Evolutionary conservation across 2,329 filamentous ascomycete species (phyloP), one percentile per base, ranked within the genome.

Genomic region (Rhynchosporium agropyri): DNA sequence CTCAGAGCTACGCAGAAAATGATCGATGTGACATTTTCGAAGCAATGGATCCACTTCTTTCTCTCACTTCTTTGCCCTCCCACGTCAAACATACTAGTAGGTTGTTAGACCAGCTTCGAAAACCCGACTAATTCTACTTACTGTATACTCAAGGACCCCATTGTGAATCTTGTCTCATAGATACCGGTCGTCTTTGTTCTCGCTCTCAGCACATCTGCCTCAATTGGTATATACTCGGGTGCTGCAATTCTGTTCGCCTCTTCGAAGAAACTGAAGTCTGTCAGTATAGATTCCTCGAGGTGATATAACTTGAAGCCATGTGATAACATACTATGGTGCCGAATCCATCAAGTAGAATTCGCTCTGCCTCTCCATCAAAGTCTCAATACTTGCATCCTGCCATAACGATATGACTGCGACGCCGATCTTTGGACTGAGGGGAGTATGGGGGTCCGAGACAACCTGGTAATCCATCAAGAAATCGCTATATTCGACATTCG

Each of bases 1-100:
- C 93, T 98, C 71, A 99, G 80, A 15, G 95, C 95, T 66, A 99
- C 95, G 74, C 95, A 99, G 79, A 99, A 99, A 70, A 99, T 99
- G 77, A 99, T 99, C 3, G 95, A 98, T 49, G 95, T 99, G 72
- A 99, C 95, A 72, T 98, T 98, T 77, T 99, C 95, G 77, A 99
- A 99, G 80, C 95, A 99, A 79, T 99, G 95, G 75, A 99, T 99
- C 95, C 95, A 99, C 80, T 99, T 99, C 82, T 99, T 99, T 67
- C 95, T 86, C 79, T 99, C 95, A 77, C 94, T 98, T 75, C 95
- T 84, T 78, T 99, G 95, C 29, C 95, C 95, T 67, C 95, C 95
- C 4, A 99, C 95, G 76, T 99, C 95, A 75, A 99, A 99, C 95
- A 99, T 99, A 80, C 94, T 98, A 74, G 29, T 59, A 33, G 26